Evolutionary conservation across 2,329 filamentous ascomycete species (phyloP), one percentile per base, ranked within the genome.

Genomic region (Emmonsia crescens): DNA sequence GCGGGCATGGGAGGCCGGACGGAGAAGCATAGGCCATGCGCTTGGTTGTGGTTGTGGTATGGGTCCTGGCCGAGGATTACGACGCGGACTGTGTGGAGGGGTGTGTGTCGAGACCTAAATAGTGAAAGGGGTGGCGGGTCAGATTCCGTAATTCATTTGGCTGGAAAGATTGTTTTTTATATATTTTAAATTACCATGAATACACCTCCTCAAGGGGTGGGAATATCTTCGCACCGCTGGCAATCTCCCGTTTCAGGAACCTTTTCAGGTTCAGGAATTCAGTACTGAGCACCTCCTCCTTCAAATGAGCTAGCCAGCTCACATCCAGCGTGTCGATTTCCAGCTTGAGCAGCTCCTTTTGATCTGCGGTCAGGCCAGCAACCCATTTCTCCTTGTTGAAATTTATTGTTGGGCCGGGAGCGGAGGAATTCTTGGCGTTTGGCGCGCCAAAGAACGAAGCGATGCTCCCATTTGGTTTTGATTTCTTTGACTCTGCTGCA

Each of bases 41-140:
- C 94, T 80, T 99, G 94, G 75, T 95, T 95, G 73, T 85, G 75
- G 74, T 96, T 96, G 79, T 99, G 94, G 75, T 99, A 99, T 2
- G 94, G 94, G 73, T 99, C 94, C 78, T 99, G 94, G 66, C 94
- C 94, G 60, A 97, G 76, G 71, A 99, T 91, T 64, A 99, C 92
- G 62, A 89, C 89, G 75, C 96, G 96, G 74, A 97, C 92, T 16
- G 82, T 87, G 77, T 87, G 79, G 68, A 99, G 86, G 8, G 94
- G 92, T 0, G 93, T 96, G 74, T 96, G 89, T 31, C 91, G 89
- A 64, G 93, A 96, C 93, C 93, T 96, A 63, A 63, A n/a, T 29
- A 21, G 42, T 5, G 49, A 62, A 40, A 19, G 12, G n/a, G 36
- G 12, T 27, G 21, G 31, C 5, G 10, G 4, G n/a, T 54, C 3